phyloP scores from a whole-genome alignment of 176 grass and related monocot genomes.

The Dactylis glomerata region DNA sequence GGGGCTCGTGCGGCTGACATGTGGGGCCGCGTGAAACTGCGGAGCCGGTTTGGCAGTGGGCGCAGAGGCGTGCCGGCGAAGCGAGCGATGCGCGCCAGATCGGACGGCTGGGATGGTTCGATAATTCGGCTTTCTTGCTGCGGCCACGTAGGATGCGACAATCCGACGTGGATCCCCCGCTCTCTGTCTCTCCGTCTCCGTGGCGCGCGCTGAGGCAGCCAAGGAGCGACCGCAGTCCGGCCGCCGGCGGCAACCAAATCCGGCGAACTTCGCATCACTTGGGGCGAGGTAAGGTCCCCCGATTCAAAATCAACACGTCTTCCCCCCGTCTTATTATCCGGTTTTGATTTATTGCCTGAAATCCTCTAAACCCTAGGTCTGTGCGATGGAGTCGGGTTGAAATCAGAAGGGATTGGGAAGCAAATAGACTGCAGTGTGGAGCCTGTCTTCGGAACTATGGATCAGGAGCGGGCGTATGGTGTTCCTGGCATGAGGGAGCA shows the following conservation, averaged over 20 bases:
- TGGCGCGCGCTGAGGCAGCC: background rate
- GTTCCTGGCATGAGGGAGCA: background rate
- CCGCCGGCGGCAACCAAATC: background rate
- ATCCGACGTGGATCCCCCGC: background rate
- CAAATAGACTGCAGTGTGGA: background rate
- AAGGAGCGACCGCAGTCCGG: background rate
- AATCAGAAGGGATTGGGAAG: background rate
- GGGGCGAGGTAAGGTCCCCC: background rate
- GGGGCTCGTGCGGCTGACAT: background rate
- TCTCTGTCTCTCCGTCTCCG: background rate
- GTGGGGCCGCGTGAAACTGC: background rate
- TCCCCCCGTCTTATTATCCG: background rate
- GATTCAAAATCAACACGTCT: background rate
- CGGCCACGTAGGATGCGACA: background rate
- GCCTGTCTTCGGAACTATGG: background rate
- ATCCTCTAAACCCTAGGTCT: background rate
- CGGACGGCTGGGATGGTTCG: background rate
- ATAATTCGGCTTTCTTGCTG: background rate
- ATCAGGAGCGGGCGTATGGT: background rate
- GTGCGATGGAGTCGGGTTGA: background rate
- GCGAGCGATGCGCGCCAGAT: constrained; percentile 13
- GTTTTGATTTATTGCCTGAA: background rate
- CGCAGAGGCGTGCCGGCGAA: background rate
- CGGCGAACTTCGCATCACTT: background rate
- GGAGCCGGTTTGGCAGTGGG: constrained; percentile 8